phyloP scores from a whole-genome alignment of 192 early-diverging fungal genomes.

The Rhizophlyctis rosea region DNA sequence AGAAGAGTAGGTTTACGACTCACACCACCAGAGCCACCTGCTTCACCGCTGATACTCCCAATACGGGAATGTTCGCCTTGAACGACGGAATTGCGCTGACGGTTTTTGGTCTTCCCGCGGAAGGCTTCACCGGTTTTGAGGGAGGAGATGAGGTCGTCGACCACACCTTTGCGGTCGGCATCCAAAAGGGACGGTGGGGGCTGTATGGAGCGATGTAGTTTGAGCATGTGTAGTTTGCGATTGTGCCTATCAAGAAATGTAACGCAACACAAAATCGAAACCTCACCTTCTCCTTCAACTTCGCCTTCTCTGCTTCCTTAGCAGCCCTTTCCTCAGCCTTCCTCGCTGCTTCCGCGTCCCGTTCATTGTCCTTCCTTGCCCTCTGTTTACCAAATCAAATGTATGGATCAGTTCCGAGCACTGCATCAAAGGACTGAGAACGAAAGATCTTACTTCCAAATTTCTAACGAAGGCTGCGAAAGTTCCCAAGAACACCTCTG shows the following conservation, averaged over 20 bases:
- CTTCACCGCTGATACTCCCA: too few relatives aligned
- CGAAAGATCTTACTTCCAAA: slow-evolving; percentile 22
- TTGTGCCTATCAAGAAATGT: too few relatives aligned
- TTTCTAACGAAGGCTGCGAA: slow-evolving; percentile 23
- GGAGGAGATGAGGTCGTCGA: slow-evolving; percentile 35
- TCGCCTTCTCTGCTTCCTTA: slow-evolving; percentile 22
- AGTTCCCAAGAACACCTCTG: slow-evolving; percentile 25
- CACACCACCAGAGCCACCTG: too few relatives aligned
- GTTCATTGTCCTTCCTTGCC: slow-evolving; percentile 40
- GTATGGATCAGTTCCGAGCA: slow-evolving; percentile 2
- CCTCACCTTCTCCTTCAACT: slow-evolving; percentile 14
- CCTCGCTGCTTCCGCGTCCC: slow-evolving; percentile 28
- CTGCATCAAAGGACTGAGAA: background rate
- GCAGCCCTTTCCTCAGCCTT: slow-evolving; percentile 12
- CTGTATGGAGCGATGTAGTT: too few relatives aligned
- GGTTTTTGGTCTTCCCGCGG: slow-evolving; percentile 19
- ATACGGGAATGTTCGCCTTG: too few relatives aligned
- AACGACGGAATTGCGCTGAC: too few relatives aligned
- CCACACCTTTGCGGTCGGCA: slow-evolving; percentile 32
- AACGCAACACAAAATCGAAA: too few relatives aligned
- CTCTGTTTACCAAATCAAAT: slow-evolving; percentile 17
- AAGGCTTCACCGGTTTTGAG: slow-evolving; percentile 36
- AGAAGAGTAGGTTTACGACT: too few relatives aligned
- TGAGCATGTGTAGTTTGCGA: background rate
- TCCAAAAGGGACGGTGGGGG: slow-evolving; percentile 15